Conservation (phyloP, 441 rosid species). For the Kokia cookei region DNA sequence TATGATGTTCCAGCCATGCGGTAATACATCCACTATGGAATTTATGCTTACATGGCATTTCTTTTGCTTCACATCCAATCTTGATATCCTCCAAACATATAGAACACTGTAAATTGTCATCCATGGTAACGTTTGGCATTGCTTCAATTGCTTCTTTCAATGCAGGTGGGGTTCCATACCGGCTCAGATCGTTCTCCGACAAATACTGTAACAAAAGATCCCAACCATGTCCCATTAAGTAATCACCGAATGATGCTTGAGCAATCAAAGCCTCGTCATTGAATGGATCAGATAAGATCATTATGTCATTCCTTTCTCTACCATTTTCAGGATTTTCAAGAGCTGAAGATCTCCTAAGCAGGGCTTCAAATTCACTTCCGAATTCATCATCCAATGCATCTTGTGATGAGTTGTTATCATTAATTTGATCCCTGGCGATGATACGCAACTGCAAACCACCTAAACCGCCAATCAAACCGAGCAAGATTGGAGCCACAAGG, state of each 20-base stretch:
- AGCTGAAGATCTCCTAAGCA: conserved; percentile 20
- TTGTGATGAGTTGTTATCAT: background rate
- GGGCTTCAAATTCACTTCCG: conserved; percentile 33
- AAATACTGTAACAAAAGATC: conserved; percentile 70
- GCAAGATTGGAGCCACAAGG: conserved; percentile 46
- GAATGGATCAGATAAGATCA: conserved; percentile 40
- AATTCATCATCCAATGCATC: conserved; percentile 24
- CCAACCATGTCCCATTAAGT: conserved; percentile 67
- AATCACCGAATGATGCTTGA: conserved; percentile 39
- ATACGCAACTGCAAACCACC: conserved; percentile 15
- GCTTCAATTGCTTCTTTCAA: conserved; percentile 51
- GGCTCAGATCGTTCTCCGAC: conserved; percentile 60
- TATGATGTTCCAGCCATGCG: conserved; percentile 77
- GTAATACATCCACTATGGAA: conserved; percentile 60
- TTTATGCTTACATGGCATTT: conserved; percentile 73
- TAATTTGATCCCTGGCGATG: conserved; percentile 11
- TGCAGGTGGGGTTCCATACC: conserved; percentile 71
- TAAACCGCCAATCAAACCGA: conserved; percentile 40
- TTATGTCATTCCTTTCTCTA: conserved; percentile 16
- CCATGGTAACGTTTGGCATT: conserved; percentile 48
- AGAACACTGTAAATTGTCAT: conserved; percentile 41
- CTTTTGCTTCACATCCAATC: conserved; percentile 46
- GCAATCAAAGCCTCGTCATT: conserved; percentile 39
- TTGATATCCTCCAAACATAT: conserved; percentile 54
- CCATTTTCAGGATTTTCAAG: conserved; percentile 18